Conservation (phyloP, 768 basidiomycete species). For the Mrakia blollopis region DNA sequence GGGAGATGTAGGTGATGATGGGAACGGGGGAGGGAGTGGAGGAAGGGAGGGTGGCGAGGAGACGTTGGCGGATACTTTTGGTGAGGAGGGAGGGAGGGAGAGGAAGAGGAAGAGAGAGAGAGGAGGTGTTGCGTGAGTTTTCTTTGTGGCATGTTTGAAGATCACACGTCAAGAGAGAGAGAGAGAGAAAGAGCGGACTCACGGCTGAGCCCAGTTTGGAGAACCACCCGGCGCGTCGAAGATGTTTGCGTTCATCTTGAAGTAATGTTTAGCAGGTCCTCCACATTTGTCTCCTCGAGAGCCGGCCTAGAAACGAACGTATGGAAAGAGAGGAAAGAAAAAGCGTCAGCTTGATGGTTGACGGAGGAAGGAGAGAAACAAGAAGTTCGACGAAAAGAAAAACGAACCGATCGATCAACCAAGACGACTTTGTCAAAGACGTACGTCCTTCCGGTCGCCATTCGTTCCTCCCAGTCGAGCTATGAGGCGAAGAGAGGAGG, state of each 20-base stretch:
- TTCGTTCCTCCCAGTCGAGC: background rate
- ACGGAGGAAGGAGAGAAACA: background rate
- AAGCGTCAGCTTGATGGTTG: background rate
- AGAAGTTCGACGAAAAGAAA: background rate
- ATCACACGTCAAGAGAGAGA: background rate
- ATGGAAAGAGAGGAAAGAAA: background rate
- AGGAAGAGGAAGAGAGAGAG: background rate
- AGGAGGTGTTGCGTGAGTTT: background rate
- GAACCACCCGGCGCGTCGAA: background rate
- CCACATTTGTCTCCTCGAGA: background rate
- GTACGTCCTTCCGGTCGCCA: background rate
- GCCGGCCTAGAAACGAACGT: background rate
- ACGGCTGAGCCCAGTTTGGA: background rate
- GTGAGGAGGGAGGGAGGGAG: background rate
- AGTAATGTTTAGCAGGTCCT: background rate
- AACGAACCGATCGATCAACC: background rate
- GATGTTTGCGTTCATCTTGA: background rate
- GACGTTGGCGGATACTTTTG: conserved; percentile 12
- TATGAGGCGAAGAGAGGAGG: background rate
- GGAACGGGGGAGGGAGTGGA: background rate
- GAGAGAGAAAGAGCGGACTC: background rate
- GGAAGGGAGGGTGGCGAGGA: background rate
- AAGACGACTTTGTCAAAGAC: background rate
- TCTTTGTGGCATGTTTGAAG: too few species aligned
- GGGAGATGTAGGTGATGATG: conserved; percentile 19